Conservation (phyloP, 768 basidiomycete species). For the Ramaria sp. region DNA sequence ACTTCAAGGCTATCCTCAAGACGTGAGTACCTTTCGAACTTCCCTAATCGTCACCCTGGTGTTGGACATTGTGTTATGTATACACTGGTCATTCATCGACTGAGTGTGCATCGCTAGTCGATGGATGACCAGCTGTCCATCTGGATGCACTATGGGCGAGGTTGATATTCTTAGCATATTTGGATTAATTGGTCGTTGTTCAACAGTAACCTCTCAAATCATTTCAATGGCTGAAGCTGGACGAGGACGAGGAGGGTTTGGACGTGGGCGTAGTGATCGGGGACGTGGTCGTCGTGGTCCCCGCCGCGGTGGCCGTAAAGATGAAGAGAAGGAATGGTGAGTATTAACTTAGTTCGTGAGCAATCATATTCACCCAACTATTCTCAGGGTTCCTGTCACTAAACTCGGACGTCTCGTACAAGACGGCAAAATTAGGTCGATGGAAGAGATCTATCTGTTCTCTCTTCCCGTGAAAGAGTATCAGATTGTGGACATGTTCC, state of each 20-base stretch:
- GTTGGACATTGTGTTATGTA: background rate
- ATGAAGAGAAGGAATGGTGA: constrained; percentile 99
- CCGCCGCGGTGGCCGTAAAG: constrained; percentile 94
- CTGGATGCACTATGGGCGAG: background rate
- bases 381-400: constrained; percentile 84
- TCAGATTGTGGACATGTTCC: constrained; percentile 99
- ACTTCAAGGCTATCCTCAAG: constrained; percentile 3
- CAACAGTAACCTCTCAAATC: background rate
- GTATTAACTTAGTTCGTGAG: constrained; percentile 12
- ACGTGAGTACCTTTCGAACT: background rate
- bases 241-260: constrained; percentile 87
- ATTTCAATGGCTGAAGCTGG: constrained; percentile 74
- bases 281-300: constrained; percentile 64
- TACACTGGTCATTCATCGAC: background rate
- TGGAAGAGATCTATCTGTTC: constrained; percentile 99
- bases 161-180: background rate
- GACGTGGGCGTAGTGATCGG: constrained; percentile 63
- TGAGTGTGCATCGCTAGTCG: background rate
- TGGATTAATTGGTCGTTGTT: background rate
- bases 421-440: constrained; percentile 99
- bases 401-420: constrained; percentile 98
- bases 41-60: too few species aligned
- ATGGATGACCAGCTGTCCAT: background rate
- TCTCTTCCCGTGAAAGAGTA: constrained; percentile 98
- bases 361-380: background rate